phyloP scores from a whole-genome alignment of 257 asterid species.

The Nicotiana benthamiana region DNA sequence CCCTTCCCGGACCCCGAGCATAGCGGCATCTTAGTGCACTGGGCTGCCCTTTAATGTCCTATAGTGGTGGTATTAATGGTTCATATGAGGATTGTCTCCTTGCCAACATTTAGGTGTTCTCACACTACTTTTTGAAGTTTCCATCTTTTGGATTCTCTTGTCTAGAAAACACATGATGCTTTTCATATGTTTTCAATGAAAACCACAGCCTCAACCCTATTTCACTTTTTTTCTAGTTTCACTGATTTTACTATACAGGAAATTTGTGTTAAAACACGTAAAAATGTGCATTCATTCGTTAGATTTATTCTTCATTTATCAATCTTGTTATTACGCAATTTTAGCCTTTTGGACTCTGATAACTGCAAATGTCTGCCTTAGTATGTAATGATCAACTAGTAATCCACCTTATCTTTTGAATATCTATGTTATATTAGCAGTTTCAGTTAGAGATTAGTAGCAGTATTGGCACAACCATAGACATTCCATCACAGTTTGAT shows the following conservation, averaged over 20 bases:
- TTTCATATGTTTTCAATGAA: not conserved
- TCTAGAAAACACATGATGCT: not conserved
- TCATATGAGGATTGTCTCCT: not conserved
- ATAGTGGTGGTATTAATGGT: not conserved
- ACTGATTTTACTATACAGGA: not conserved
- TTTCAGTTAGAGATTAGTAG: no score
- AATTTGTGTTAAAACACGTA: not conserved
- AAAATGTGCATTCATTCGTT: not conserved
- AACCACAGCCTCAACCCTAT: not conserved
- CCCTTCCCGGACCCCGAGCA: no score
- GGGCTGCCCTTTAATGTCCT: no score
- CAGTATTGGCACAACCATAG: no score
- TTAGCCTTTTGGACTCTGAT: not conserved
- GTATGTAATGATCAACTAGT: not conserved
- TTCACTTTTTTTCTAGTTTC: not conserved
- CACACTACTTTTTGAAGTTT: not conserved
- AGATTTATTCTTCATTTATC: not conserved
- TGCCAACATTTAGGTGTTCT: not conserved
- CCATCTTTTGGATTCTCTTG: not conserved
- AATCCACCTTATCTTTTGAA: not conserved
- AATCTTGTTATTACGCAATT: not conserved
- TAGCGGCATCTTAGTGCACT: no score
- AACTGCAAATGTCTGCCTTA: not conserved
- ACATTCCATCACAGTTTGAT: not conserved
- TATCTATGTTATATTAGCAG: not conserved